Base-by-base conservation (phyloP, 2,329 filamentous ascomycete species). In the Aspergillus ochraceus region DNA sequence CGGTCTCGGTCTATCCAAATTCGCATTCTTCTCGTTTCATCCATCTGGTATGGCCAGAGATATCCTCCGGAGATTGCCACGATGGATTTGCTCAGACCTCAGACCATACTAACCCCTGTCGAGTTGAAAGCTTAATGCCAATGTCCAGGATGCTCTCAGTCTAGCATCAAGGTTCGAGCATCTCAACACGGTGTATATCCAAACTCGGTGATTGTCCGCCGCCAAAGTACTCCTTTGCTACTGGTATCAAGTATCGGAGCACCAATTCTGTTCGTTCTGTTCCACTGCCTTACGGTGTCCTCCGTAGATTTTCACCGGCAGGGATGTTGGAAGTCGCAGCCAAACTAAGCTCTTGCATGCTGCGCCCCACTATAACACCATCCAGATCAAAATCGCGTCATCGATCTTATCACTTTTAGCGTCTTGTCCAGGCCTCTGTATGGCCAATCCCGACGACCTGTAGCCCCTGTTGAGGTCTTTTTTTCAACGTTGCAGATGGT, bases 321-420 rank as follows among this genome's bases (percentile, higher is more conserved):
- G 26, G 8, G 26, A 29, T 29, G 26, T 42, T 42, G 36, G 17
- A 42, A 17, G 36, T 42, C 14, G 36, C 9, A n/a, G 36, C 36
- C 36, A 42, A 19, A 17, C 36, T 42, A 42, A 42, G 36, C 59
- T 52, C 49, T 26, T 45, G 49, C 22, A 54, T 62, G 36, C 36
- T 42, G 17, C 36, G 36, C 59, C 55, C 59, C 64, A 61, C 58
- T 62, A 57, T 66, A 61, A 66, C 69, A 69, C 68, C 66, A 73
- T 72, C 63, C 52, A 64, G 66, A 68, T 70, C 66, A 64, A 69
- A 70, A 74, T 74, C 70, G 68, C 72, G 67, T 69, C 72, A 74
- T 73, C 60, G 61, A 68, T 69, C 70, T 71, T 67, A 65, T 67
- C 61, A 51, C 60, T 58, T 29, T 30, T 49, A 55, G 45, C 53